Conservation (phyloP, 2,329 filamentous ascomycete genomes). For the Rutstroemia sydowiana region DNA sequence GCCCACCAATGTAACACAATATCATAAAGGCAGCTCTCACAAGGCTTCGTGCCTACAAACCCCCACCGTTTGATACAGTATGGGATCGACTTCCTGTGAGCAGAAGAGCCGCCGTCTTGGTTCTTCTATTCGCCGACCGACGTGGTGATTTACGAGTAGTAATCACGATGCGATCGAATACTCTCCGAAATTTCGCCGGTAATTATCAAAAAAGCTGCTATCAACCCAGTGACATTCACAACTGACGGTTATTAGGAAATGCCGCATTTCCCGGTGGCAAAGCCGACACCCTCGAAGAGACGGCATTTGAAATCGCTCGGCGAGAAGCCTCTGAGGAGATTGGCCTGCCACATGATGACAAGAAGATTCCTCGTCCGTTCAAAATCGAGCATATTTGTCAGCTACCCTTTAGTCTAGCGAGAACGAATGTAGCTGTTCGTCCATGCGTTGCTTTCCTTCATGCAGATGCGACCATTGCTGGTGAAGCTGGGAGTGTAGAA, state of each 20-base stretch:
- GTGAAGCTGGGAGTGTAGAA: conserved; percentile 45
- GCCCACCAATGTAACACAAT: not conserved
- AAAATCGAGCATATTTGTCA: conserved; percentile 80
- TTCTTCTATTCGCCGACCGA: conserved; percentile 80
- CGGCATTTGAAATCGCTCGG: conserved; percentile 72
- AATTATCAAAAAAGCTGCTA: not conserved
- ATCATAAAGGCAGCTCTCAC: conserved; percentile 36
- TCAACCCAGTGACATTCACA: no score
- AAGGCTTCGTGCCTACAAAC: conserved; percentile 52
- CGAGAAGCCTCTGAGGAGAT: conserved; percentile 93
- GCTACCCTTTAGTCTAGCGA: conserved; percentile 68
- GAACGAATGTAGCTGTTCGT: conserved; percentile 65
- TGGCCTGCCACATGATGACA: conserved; percentile 68
- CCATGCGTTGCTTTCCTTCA: conserved; percentile 75
- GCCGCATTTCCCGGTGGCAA: conserved; percentile 80
- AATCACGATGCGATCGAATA: conserved; percentile 60
- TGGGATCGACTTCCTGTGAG: conserved; percentile 55
- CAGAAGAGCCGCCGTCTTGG: conserved; percentile 76
- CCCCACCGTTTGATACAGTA: conserved; percentile 49
- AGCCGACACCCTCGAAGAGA: conserved; percentile 50
- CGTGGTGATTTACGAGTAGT: conserved; percentile 69
- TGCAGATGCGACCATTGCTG: conserved; percentile 39
- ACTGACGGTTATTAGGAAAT: conserved; percentile 38
- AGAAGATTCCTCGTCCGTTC: conserved; percentile 67
- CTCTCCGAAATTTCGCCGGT: conserved; percentile 63